Percentiles rank a stretch among this genome's conserved stretches.
Evolutionary conservation across 331 rosid genomes (phyloP).

Genomic region (Quercus tomentella): DNA sequence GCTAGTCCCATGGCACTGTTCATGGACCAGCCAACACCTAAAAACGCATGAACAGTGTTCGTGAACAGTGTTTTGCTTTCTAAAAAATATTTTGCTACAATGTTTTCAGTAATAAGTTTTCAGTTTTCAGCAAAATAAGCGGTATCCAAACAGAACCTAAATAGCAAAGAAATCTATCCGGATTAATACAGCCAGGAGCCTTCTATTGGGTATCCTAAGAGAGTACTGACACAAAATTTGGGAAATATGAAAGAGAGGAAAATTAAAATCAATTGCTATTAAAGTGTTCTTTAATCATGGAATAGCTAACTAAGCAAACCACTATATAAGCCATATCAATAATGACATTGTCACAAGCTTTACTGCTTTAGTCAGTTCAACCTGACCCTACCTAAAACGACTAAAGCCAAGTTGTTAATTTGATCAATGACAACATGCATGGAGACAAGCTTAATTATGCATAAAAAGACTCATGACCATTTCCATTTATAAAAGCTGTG

Average conservation of each 20-base stretch:
- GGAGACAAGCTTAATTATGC: background rate
- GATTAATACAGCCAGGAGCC: background rate
- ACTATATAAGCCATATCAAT: background rate
- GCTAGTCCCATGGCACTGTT: too few species aligned
- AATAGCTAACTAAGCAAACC: background rate
- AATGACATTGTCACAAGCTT: background rate
- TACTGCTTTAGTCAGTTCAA: background rate
- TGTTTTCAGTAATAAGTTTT: too few species aligned
- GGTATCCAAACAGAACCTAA: background rate
- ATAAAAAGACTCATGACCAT: background rate
- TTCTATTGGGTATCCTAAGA: background rate
- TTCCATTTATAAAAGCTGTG: background rate
- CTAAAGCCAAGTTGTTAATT: background rate
- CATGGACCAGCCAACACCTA: too few species aligned
- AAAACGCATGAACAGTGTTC: too few species aligned
- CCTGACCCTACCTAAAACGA: background rate
- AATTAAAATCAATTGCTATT: too few species aligned
- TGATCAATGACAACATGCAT: background rate
- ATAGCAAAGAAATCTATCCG: background rate
- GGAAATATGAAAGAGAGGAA: too few species aligned
- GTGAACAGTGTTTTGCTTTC: too few species aligned
- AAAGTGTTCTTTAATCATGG: too few species aligned
- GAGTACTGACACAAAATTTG: background rate
- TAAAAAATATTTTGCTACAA: too few species aligned
- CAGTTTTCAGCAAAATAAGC: too few species aligned